These are phyloP conservation scores for Babesia bigemina DNA, from an alignment of 169 alveolate species.

Conservation along the genomic window DNA sequence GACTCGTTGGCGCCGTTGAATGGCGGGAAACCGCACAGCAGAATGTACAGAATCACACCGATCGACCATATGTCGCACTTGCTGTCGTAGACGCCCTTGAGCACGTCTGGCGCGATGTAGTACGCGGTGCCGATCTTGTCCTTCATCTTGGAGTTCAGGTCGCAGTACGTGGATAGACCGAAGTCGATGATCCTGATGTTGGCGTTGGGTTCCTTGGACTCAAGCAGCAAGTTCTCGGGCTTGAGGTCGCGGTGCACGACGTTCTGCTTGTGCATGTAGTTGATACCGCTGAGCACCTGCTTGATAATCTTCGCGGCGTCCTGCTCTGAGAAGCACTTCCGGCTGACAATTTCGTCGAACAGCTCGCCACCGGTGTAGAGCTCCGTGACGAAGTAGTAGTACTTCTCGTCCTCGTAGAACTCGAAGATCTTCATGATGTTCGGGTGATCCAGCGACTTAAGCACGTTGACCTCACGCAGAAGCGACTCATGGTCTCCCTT, in stretches of 20 bases:
- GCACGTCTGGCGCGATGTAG: conserved; percentile 91
- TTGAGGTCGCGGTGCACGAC: conserved; percentile 88
- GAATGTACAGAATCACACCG: conserved; percentile 88
- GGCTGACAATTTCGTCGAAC: conserved; percentile 90
- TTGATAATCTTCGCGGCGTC: conserved; percentile 91
- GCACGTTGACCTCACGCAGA: conserved; percentile 84
- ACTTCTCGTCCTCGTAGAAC: conserved; percentile 86
- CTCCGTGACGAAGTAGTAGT: conserved; percentile 89
- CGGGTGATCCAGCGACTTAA: conserved; percentile 87
- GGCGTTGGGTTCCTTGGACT: conserved; percentile 82
- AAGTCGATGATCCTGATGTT: conserved; percentile 93
- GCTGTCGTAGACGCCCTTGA: conserved; percentile 87
- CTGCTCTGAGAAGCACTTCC: conserved; percentile 87
- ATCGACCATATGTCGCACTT: conserved; percentile 90
- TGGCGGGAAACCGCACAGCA: conserved; percentile 90
- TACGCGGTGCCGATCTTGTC: conserved; percentile 94
- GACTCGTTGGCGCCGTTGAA: conserved; percentile 86
- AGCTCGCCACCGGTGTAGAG: conserved; percentile 94
- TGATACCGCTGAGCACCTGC: conserved; percentile 90
- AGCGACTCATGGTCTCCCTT: conserved; percentile 84
- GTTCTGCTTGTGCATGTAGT: conserved; percentile 89
- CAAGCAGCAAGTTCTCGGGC: conserved; percentile 88
- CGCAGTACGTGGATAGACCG: conserved; percentile 91
- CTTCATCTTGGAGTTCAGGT: conserved; percentile 86
- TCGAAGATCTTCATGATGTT: conserved; percentile 89